Conservation (phyloP, 1,139 yeast species). For the Hansenula sp. region DNA sequence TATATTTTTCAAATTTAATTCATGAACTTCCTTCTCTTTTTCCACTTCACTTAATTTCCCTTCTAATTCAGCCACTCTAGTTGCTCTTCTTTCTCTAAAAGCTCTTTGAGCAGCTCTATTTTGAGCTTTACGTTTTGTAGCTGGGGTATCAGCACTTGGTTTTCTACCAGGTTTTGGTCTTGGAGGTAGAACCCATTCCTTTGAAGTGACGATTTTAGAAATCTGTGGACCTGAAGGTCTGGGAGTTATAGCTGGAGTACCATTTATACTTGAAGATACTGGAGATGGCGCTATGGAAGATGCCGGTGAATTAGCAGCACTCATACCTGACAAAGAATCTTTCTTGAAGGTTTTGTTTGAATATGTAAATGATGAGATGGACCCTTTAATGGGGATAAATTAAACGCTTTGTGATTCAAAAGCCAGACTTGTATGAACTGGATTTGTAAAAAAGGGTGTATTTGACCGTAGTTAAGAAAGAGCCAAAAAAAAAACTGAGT, state of each 20-base stretch:
- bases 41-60: slow-evolving; percentile 57
- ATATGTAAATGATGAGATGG: too few relatives aligned
- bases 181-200: slow-evolving; percentile 89
- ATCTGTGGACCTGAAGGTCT: slow-evolving; percentile 9
- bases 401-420: too few relatives aligned
- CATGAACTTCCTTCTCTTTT: slow-evolving; percentile 57
- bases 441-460: slow-evolving; percentile 1
- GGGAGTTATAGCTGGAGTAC: slow-evolving; percentile 2
- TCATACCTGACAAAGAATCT: too few relatives aligned
- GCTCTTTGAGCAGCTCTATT: slow-evolving; percentile 96
- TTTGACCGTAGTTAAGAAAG: too few relatives aligned
- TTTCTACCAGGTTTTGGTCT: slow-evolving; percentile 89
- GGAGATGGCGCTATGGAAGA: slow-evolving; percentile 1
- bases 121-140: slow-evolving; percentile 82
- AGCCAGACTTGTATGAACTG: too few relatives aligned
- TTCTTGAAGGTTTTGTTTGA: not conserved
- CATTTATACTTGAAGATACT: not conserved
- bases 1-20: slow-evolving; percentile 48
- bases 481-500: too few relatives aligned
- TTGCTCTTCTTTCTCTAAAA: slow-evolving; percentile 40
- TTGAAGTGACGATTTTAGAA: slow-evolving; percentile 63
- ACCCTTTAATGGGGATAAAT: too few relatives aligned
- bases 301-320: slow-evolving; percentile 2
- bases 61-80: slow-evolving; percentile 46
- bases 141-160: slow-evolving; percentile 69